These are phyloP conservation scores for Candida wancherniae DNA, from an alignment of 805 yeast species.

Conservation along the genomic window DNA sequence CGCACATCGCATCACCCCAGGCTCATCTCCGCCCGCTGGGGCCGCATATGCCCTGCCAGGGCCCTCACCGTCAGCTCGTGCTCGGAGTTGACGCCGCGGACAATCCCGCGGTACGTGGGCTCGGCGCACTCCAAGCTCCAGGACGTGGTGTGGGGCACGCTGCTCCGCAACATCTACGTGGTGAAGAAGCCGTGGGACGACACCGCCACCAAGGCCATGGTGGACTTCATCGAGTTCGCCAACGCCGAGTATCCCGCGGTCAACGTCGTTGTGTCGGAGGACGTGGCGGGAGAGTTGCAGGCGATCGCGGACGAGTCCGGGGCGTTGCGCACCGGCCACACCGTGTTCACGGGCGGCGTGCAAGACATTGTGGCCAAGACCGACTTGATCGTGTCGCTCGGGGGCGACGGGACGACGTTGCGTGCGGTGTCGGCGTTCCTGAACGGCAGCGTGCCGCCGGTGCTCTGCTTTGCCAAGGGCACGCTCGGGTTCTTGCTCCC, in stretches of 20 bases:
- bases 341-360: constrained; percentile 53
- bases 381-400: constrained; percentile 79
- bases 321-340: constrained; percentile 1
- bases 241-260: constrained; percentile 61
- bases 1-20: no score
- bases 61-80: constrained; percentile 9
- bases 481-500: constrained; percentile 88
- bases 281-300: constrained; percentile 67
- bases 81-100: constrained; percentile 9
- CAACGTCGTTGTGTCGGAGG: constrained; percentile 72
- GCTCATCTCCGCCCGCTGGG: no score
- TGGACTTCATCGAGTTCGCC: constrained; percentile 57
- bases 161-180: constrained; percentile 68
- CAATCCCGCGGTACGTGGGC: constrained; percentile 48
- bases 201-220: constrained; percentile 61
- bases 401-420: constrained; percentile 95
- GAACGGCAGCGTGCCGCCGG: constrained; percentile 77
- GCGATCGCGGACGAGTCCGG: not conserved
- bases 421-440: constrained; percentile 79
- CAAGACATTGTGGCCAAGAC: constrained; percentile 59
- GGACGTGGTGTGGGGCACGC: constrained; percentile 64
- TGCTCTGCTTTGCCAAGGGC: constrained; percentile 82
- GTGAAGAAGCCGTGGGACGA: constrained; percentile 82
- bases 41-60: no score
- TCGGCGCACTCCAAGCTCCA: constrained; percentile 58